phyloP scores from a whole-genome alignment of 139 green algal species.

The Chlamydomonas asymmetrica region DNA sequence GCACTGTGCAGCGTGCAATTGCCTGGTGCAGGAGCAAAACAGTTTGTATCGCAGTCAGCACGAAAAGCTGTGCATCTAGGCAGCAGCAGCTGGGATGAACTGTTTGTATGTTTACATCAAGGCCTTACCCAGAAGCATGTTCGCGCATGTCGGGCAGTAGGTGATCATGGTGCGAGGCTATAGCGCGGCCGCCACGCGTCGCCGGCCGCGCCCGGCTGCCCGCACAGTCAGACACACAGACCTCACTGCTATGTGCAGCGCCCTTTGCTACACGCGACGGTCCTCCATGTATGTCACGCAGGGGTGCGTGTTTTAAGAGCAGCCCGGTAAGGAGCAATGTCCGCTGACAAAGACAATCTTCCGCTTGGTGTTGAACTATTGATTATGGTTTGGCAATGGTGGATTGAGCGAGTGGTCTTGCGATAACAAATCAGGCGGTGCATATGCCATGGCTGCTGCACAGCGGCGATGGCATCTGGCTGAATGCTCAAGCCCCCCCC shows the following conservation, averaged over 20 bases:
- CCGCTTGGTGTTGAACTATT: too few species aligned
- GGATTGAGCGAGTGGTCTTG: too few species aligned
- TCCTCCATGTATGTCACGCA: conserved; percentile 8
- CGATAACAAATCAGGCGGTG: too few species aligned
- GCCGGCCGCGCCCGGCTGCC: too few species aligned
- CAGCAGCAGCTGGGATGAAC: not conserved
- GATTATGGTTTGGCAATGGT: too few species aligned
- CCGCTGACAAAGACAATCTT: not conserved
- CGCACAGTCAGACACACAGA: too few species aligned
- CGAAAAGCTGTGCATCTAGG: not conserved
- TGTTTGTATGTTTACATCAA: not conserved
- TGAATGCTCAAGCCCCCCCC: too few species aligned
- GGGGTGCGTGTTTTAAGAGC: conserved; percentile 2
- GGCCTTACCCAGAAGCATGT: conserved; percentile 80
- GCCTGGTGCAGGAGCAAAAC: not conserved
- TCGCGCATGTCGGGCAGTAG: conserved; percentile 88
- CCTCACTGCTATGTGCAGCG: not conserved
- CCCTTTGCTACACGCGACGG: not conserved
- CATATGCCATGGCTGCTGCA: too few species aligned
- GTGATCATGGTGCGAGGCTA: conserved; percentile 37
- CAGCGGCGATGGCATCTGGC: too few species aligned
- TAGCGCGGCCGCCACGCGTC: not conserved
- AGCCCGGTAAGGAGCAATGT: not conserved
- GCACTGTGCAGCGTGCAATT: not conserved
- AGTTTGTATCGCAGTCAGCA: not conserved